Evolutionary conservation across 176 grass and related monocot genomes (phyloP).

Genomic region (Thalia dealbata): DNA sequence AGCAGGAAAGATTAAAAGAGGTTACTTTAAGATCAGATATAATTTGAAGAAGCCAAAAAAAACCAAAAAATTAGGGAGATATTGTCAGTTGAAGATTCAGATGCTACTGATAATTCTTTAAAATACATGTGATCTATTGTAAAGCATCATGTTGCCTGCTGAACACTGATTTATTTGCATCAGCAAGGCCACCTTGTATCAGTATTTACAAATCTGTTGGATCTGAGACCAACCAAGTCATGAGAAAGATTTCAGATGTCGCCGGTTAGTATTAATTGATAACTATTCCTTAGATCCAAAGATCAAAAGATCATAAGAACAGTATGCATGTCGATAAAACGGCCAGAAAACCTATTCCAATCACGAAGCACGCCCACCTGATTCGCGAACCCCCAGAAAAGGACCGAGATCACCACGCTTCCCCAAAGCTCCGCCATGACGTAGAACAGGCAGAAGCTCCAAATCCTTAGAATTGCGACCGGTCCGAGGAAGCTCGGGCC

Average conservation of each 20-base stretch:
- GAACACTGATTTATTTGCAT: neutral
- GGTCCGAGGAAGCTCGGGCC: slow-evolving; percentile 78
- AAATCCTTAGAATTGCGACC: slow-evolving; percentile 73
- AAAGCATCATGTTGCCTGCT: neutral
- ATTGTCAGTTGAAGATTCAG: neutral
- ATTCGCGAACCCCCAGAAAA: slow-evolving; percentile 94
- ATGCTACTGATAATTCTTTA: neutral
- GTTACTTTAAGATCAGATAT: neutral
- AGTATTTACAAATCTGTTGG: neutral
- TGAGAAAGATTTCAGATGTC: neutral
- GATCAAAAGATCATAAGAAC: neutral
- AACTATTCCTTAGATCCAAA: neutral
- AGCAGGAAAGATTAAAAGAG: neutral
- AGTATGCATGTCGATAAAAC: neutral
- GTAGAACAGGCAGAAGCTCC: slow-evolving; percentile 97
- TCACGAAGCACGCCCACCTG: slow-evolving; percentile 39
- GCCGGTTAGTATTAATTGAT: neutral
- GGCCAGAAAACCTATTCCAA: neutral
- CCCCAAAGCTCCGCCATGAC: slow-evolving; percentile 98
- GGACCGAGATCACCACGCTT: slow-evolving; percentile 90
- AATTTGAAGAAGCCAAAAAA: neutral
- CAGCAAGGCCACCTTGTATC: neutral
- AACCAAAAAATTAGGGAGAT: neutral
- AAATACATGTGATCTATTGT: neutral
- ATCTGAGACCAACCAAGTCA: neutral